Evolutionary conservation across 129 eudicot species (phyloP).

Genomic region (Mikania micrantha): DNA sequence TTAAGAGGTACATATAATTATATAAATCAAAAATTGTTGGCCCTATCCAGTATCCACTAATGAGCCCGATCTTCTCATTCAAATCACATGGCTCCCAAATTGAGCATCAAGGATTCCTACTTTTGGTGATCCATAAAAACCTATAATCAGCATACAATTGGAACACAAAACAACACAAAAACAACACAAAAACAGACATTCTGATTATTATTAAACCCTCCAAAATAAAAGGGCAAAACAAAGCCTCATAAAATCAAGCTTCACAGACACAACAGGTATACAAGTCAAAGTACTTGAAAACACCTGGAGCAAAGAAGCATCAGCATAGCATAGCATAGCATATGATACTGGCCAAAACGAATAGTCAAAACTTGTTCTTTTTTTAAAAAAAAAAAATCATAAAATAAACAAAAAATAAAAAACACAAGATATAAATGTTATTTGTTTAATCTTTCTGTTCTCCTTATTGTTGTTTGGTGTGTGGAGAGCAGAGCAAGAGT

Average conservation of each 20-base stretch:
- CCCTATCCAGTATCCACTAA: too few relatives aligned
- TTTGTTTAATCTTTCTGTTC: constrained; percentile 18
- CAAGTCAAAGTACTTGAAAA: background rate
- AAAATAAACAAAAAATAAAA: background rate
- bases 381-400: too few relatives aligned
- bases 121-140: too few relatives aligned
- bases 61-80: too few relatives aligned
- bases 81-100: too few relatives aligned
- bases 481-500: background rate
- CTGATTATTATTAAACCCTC: background rate
- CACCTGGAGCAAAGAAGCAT: constrained; percentile 1
- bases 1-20: too few relatives aligned
- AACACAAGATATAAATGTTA: constrained; percentile 7
- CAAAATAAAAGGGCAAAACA: background rate
- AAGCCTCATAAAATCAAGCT: background rate
- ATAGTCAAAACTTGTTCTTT: constrained; percentile 10
- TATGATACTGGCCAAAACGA: constrained; percentile 18
- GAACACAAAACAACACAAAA: too few relatives aligned
- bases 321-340: constrained; percentile 12
- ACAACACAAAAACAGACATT: too few relatives aligned
- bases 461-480: constrained; percentile 23
- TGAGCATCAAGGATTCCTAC: too few relatives aligned
- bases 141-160: too few relatives aligned
- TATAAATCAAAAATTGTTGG: too few relatives aligned
- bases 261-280: constrained; percentile 6